A percentile compares a stretch with the other conserved stretches of the same genome.
Evolutionary conservation across 176 grass and related monocot species (phyloP).

Genomic region (Lolium perenne): DNA sequence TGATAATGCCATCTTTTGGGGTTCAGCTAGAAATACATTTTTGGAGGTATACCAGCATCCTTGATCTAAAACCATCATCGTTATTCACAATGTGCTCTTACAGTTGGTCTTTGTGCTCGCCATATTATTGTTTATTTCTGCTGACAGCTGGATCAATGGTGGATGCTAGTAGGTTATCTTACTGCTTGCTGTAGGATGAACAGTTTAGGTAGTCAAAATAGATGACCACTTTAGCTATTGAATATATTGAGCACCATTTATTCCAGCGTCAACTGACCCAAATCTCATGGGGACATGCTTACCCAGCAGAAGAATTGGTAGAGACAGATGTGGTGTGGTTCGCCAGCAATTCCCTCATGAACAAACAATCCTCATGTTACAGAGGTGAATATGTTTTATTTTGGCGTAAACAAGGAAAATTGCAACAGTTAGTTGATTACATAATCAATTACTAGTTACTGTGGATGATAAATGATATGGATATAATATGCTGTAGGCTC

Average conservation of each 20-base stretch:
- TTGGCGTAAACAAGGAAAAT: neutral
- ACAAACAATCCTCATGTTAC: conserved; percentile 21
- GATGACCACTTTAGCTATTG: conserved; percentile 11
- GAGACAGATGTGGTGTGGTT: neutral
- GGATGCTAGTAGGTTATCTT: neutral
- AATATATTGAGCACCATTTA: conserved; percentile 22
- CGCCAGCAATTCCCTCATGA: neutral
- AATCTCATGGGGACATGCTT: conserved; percentile 20
- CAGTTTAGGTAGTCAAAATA: neutral
- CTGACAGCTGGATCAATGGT: neutral
- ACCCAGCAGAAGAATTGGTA: neutral
- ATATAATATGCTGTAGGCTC: neutral
- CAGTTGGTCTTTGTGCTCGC: conserved; percentile 1
- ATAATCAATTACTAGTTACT: conserved; percentile 20
- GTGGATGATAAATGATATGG: neutral
- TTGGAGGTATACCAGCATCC: conserved; percentile 65
- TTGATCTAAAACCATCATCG: conserved; percentile 14
- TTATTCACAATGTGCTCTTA: neutral
- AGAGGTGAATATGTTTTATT: neutral
- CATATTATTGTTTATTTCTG: neutral
- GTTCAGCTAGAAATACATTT: conserved; percentile 91
- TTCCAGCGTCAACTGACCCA: neutral
- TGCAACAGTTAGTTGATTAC: neutral
- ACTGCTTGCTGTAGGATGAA: conserved; percentile 19
- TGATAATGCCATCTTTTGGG: conserved; percentile 95